phyloP scores from a whole-genome alignment of 2,329 filamentous ascomycete genomes.

The Fusarium dlaminii region DNA sequence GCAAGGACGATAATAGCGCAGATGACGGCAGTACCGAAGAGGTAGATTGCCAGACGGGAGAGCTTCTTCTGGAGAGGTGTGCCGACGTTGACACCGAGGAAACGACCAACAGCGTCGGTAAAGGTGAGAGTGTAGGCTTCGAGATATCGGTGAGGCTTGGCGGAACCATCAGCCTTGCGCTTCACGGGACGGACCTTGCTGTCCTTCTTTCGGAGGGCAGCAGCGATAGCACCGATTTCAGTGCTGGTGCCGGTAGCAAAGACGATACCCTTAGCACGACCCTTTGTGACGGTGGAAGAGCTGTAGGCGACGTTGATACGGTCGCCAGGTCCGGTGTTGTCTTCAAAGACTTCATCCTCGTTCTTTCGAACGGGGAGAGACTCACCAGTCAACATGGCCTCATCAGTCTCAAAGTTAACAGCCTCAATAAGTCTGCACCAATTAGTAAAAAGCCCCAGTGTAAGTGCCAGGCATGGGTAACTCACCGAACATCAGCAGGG shows the following conservation, averaged over 20 bases:
- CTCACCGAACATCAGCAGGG: conserved; percentile 68
- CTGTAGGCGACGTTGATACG: conserved; percentile 71
- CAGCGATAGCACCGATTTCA: conserved; percentile 70
- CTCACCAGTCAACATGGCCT: conserved; percentile 71
- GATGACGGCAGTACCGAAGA: conserved; percentile 73
- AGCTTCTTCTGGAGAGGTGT: conserved; percentile 76
- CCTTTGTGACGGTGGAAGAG: conserved; percentile 69
- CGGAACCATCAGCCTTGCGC: conserved; percentile 61
- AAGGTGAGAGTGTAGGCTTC: conserved; percentile 59
- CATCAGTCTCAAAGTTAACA: conserved; percentile 74
- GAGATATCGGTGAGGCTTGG: conserved; percentile 62
- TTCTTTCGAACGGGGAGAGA: conserved; percentile 68
- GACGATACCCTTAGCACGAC: conserved; percentile 68
- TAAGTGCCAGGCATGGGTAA: conserved; percentile 44
- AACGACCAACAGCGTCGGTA: conserved; percentile 67
- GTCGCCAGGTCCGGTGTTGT: conserved; percentile 60
- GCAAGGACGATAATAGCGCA: conserved; percentile 76
- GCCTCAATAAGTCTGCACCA: conserved; percentile 61
- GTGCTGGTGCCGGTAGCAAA: conserved; percentile 70
- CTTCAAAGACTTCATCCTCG: conserved; percentile 53
- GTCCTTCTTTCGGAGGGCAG: conserved; percentile 58
- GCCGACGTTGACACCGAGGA: conserved; percentile 74
- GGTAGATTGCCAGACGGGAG: conserved; percentile 71
- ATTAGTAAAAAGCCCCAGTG: conserved; percentile 54
- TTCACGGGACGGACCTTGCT: conserved; percentile 61